Evolutionary conservation across 176 grass and related monocot genomes (phyloP).

Genomic region (Aechmea fasciata): DNA sequence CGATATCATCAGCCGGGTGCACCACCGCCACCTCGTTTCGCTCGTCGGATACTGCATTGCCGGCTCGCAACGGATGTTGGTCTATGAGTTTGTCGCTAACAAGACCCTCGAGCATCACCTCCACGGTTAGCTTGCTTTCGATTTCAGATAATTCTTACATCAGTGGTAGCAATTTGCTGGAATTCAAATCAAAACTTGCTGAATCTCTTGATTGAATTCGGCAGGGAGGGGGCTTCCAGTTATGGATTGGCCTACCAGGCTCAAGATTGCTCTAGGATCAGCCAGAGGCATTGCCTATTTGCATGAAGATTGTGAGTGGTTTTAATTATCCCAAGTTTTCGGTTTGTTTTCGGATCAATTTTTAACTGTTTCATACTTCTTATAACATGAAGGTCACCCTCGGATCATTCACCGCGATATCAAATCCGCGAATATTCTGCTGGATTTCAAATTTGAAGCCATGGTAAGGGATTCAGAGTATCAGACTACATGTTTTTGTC

Average conservation of each 20-base stretch:
- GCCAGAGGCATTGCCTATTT: constrained; percentile 78
- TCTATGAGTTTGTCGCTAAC: constrained; percentile 53
- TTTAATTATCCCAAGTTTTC: not conserved
- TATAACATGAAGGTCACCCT: constrained; percentile 34
- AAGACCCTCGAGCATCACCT: constrained; percentile 55
- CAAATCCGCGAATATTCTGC: constrained; percentile 64
- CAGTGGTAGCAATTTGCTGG: too few relatives aligned
- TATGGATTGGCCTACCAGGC: constrained; percentile 63
- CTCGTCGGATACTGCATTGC: constrained; percentile 44
- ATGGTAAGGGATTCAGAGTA: constrained; percentile 31
- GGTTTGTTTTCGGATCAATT: not conserved
- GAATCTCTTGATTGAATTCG: not conserved
- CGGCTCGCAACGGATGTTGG: constrained; percentile 30
- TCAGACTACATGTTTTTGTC: not conserved
- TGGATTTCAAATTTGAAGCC: constrained; percentile 57
- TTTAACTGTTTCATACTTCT: not conserved
- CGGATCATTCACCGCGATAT: constrained; percentile 69
- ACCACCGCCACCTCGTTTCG: constrained; percentile 50
- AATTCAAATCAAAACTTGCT: not conserved
- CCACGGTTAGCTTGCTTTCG: constrained; percentile 17
- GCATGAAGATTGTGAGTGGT: constrained; percentile 85
- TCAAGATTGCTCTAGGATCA: constrained; percentile 66
- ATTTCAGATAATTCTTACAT: not conserved
- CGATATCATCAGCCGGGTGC: constrained; percentile 47
- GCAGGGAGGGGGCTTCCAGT: constrained; percentile 43